Evolutionary conservation across 345 rosid genomes (phyloP).

Genomic region (Camelina neglecta): DNA sequence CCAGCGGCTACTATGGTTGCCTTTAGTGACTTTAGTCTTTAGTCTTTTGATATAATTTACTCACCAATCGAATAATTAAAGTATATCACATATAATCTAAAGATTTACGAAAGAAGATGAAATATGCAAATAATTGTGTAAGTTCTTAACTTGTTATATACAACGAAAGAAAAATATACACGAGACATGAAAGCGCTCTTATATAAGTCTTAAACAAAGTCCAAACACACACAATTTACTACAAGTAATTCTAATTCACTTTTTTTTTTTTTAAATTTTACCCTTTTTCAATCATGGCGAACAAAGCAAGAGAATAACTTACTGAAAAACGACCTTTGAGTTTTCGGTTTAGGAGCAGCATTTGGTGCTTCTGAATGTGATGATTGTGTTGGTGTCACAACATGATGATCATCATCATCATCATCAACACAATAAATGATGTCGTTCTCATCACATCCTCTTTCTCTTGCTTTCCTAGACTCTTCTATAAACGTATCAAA

Average conservation of each 20-base stretch:
- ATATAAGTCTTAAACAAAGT: neutral
- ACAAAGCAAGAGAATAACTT: constrained; percentile 51
- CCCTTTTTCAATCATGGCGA: constrained; percentile 45
- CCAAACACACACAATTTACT: neutral
- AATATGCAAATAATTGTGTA: neutral
- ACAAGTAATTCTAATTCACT: neutral
- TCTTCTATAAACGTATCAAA: constrained; percentile 51
- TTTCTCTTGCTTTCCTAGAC: constrained; percentile 51
- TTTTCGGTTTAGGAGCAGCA: constrained; percentile 18
- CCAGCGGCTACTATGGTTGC: constrained; percentile 12
- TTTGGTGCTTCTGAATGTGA: constrained; percentile 22
- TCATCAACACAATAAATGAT: constrained; percentile 26
- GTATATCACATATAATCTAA: constrained; percentile 4
- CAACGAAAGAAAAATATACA: neutral
- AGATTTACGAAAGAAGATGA: neutral
- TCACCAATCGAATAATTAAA: constrained; percentile 28
- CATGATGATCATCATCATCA: constrained; percentile 19
- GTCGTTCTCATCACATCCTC: constrained; percentile 49
- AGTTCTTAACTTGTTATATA: neutral
- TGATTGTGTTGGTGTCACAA: constrained; percentile 24
- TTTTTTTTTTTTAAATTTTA: neutral
- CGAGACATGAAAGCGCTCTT: neutral
- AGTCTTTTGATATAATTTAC: constrained; percentile 11
- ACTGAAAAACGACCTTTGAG: constrained; percentile 18
- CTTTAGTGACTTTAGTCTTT: neutral